Evolutionary conservation across 2,329 filamentous ascomycete species (phyloP), one percentile per base, ranked within the genome.

Genomic region (Ophioceras dolichostomum): DNA sequence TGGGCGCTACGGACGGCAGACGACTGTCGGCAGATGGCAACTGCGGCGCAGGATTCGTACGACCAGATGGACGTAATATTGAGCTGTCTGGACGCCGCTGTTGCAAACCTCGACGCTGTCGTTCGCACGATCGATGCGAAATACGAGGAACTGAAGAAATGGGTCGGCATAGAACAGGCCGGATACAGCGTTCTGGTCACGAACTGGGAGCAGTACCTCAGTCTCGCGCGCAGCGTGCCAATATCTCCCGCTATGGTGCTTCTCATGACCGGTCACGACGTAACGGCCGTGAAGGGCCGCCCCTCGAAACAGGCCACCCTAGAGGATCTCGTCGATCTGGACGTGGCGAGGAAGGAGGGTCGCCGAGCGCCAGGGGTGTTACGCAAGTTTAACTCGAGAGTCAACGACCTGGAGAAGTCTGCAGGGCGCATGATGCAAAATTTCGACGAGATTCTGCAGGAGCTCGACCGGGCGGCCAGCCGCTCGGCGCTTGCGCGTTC

Each of bases 81-180:
- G 51, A 77, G 79, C 43, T 88, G 83, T 40, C 70, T 93, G 34
- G 79, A 85, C 44, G 84, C 91, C 19, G 91, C 89, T 6, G 77
- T 94, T 17, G 79, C 81, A 44, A 98, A 95, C 49, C 70, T 89
- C 39, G 79, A 87, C 49, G 72, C 76, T 14, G 83, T 85, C 52
- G 71, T 88, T 38, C 79, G 75, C 45, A 71, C 69, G 31, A 67
- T 86, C 43, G 79, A 87, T 49, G 72, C 77, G 41, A 86, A 83
- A 52, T 79, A 81, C 49, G 61, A 64, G n/a, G 77, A 83, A 40
- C 60, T 83, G 20, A 78, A 77, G 57, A 72, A 73, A 46, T 88
- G 83, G 82, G 71, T 77, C 10, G 68, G 70, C 13, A 74, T 76
- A 10, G 68, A 82, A 8, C 65, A 83, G 43, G 68, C 73, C 32